Evolutionary conservation across 139 green algal species (phyloP), one percentile per base, ranked within the genome.

Genomic region (Zygnema circumcarinatum): DNA sequence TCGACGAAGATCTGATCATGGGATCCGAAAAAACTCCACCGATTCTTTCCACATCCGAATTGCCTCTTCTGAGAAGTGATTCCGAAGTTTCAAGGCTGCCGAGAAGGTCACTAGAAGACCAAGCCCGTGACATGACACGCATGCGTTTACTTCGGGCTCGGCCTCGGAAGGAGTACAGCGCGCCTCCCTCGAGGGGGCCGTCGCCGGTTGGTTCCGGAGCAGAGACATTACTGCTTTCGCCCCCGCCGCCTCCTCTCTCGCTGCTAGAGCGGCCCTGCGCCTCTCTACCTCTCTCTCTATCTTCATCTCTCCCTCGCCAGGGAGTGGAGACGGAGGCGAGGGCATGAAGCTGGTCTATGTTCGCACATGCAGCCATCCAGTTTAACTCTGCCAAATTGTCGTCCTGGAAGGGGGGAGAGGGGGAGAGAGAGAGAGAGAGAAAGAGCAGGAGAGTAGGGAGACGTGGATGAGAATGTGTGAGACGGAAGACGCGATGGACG

Each of bases 101-200:
- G 47, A 62, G 47, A 16, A 62, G 47, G 47, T 62, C 47, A 2
- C 68, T 52, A 33, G 76, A 68, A 33, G 76, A 84, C 76, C 76
- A 84, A 21, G 68, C 76, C 25, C 76, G 76, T 29, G 36, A 40
- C 76, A 84, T 84, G 20, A n/a, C 39, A 21, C 76, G 39, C 38
- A 33, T 74, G 1, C 76, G 76, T 36, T 84, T 84, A 36, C 76
- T 84, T 25, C 76, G 38, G 25, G 38, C 38, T 84, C 69, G 69
- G 11, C 33, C 36, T 3, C 35, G 69, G 16, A 78, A 52, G 16
- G 69, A 41, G 7, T 3, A 39, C 7, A 41, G 16, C 7, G 7
- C 16, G 36, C 35, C 69, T 29, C n/a, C n/a, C n/a, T n/a, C n/a
- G n/a, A n/a, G n/a, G n/a, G n/a, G n/a, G n/a, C n/a, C n/a, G n/a